Percentiles rank a stretch among this genome's conserved stretches.
Evolutionary conservation across 1,284 basidiomycete genomes (phyloP).

Genomic region (Austropuccinia psidii): DNA sequence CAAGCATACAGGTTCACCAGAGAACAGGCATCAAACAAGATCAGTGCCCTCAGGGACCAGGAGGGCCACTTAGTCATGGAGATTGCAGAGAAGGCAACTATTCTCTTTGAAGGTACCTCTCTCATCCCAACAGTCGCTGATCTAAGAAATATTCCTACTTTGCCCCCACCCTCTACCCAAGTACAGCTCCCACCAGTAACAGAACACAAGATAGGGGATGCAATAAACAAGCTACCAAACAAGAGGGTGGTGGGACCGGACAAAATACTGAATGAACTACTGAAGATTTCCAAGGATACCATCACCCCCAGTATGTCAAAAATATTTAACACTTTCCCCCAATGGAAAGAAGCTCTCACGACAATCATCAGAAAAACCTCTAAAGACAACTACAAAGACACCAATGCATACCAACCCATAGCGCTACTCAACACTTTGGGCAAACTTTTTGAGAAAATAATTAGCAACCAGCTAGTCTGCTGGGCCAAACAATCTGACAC

Average conservation of each 20-base stretch:
- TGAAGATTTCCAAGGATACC: background rate
- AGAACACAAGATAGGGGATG: background rate
- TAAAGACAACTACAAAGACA: background rate
- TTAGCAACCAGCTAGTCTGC: background rate
- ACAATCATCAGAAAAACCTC: background rate
- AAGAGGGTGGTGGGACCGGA: background rate
- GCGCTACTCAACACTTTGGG: background rate
- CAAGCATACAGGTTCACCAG: background rate
- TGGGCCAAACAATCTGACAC: background rate
- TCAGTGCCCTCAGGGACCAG: background rate
- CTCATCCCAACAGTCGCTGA: background rate
- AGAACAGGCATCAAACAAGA: background rate
- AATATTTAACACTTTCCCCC: background rate
- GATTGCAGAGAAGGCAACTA: background rate
- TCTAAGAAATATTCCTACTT: background rate
- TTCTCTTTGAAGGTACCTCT: slow-evolving; percentile 7
- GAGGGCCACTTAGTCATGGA: background rate
- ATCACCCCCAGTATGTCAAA: background rate
- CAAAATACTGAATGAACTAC: background rate
- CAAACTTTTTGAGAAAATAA: slow-evolving; percentile 6
- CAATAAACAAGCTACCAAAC: background rate
- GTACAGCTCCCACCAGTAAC: too few relatives aligned
- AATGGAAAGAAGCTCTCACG: background rate
- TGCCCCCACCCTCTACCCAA: too few relatives aligned
- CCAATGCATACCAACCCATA: background rate